Evolutionary conservation across 2,329 filamentous ascomycete genomes (phyloP), one percentile per base, ranked within the genome.

Genomic region (Fusarium denticulatum): DNA sequence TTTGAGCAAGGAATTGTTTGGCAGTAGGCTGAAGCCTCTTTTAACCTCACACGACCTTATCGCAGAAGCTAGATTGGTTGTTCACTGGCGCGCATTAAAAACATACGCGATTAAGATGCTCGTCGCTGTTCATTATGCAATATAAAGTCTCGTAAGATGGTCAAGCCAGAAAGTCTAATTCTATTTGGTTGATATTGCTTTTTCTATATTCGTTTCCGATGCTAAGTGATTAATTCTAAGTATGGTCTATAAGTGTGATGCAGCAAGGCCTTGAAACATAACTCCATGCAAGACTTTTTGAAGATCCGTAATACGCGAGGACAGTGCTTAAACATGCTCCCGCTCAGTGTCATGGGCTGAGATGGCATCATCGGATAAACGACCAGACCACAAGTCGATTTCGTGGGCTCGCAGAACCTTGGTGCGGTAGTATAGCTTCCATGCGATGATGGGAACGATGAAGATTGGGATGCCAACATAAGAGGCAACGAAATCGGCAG

Each of bases 391-490:
- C 6, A 89, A 83, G 71, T 92, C 90, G 20, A 91, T 84, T 16
- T 90, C 83, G 34, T 84, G 80, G 1, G 83, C 70, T n/a, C 80
- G 83, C 24, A 82, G 85, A 18, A 79, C 67, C 67, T 77, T 77
- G 24, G 69, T 76, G 6, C 66, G 50, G 16, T 69, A 45, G 1
- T 81, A 26, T 82, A 82, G 6, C 83, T 91, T 91, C 83, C 93
- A 91, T 6, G 86, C 89, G 18, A 88, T 12, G 76, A 92, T 93
- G 2, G 92, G 83, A 1, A 84, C 80, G 5, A 90, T 72, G 80
- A 93, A 93, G 73, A 87, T 88, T 50, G 86, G 91, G 1, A 92
- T 83, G 15, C 86, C 92, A 77, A 93, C 85, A 76, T 91, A 94
- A 76, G 82, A 86, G 0, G 89, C 88, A n/a, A 92, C 67, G 77